Evolutionary conservation across 179 eudicot species (phyloP), one percentile per base, ranked within the genome.

Genomic region (Pouteria campechiana): DNA sequence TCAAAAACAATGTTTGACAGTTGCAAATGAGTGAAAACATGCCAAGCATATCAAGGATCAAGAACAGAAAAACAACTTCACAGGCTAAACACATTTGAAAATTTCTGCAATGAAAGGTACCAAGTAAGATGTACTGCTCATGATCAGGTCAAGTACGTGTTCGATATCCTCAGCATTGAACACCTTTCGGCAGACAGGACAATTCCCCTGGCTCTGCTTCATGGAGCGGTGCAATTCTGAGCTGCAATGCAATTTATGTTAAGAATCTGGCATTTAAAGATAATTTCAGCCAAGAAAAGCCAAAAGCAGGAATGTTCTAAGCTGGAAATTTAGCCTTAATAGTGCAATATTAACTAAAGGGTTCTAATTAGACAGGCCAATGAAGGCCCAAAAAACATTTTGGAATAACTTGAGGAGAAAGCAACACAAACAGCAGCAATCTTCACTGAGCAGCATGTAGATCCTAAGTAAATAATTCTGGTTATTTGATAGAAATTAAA

Each of bases 171-270:
- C 73, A 27, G 74, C 76, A 60, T 68, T 88, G 47, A 84, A 80
- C 50, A 68, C 71, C 66, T 78, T 71, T 36, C 95, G 95, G 60
- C 97, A 88, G 21, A 84, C 88, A 34, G 95, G 95, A 59, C 97
- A 88, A 34, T 52, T 80, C 37, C 83, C 85, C 33, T 57, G 57
- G 57, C 49, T 65, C 41, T 65, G 73, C 52, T 76, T 76, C 55
- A 40, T 60, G 43, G 57, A 20, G 37, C 46, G 51, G 25, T 40
- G 39, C 36, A 56, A 34, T 16, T 64, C 83, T 67, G 50, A 20
- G 45, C 37, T 69, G 56, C 27, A 52, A 32, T 18, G 19, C 7
- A n/a, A n/a, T n/a, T n/a, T n/a, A n/a, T n/a, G n/a, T n/a, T n/a
- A n/a, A n/a, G n/a, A n/a, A n/a, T n/a, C n/a, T n/a, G n/a, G n/a